These are phyloP conservation scores for Gymnopus androsaceus DNA, from an alignment of 1,284 basidiomycete species.

Conservation along the genomic window DNA sequence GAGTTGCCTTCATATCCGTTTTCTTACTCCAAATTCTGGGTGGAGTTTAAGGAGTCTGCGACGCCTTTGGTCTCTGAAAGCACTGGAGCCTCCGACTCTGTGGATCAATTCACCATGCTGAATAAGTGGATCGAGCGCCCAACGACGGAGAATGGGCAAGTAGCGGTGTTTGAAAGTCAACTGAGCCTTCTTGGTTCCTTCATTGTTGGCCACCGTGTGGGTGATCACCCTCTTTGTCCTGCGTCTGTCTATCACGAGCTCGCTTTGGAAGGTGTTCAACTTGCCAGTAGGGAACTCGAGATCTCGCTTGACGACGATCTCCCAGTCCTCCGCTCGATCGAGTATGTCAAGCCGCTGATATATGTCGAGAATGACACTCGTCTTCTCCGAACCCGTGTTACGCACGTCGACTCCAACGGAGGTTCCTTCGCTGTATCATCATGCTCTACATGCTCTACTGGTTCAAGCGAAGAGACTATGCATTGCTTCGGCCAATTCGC, in stretches of 20 bases:
- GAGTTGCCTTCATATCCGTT: constrained; percentile 68
- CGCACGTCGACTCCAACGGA: constrained; percentile 36
- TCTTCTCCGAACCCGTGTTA: constrained; percentile 45
- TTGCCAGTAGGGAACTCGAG: constrained; percentile 35
- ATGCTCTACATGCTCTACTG: no score
- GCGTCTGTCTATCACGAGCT: constrained; percentile 69
- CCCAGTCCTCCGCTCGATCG: constrained; percentile 42
- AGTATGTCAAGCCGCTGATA: constrained; percentile 57
- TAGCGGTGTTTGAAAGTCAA: constrained; percentile 55
- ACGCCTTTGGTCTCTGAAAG: neutral
- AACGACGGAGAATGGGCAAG: constrained; percentile 38
- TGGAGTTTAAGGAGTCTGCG: constrained; percentile 41
- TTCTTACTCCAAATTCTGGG: constrained; percentile 56
- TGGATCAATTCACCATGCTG: constrained; percentile 45
- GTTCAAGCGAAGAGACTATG: no score
- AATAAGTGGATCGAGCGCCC: constrained; percentile 47
- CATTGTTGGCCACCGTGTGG: constrained; percentile 65
- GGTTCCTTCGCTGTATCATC: no score
- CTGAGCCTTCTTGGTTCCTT: constrained; percentile 43
- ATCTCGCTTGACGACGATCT: constrained; percentile 34
- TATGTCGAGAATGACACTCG: constrained; percentile 37
- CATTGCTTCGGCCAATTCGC: constrained; percentile 47
- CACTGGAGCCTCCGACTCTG: constrained; percentile 15
- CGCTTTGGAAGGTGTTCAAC: constrained; percentile 45
- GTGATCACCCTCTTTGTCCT: constrained; percentile 60